Percentiles rank a stretch among this genome's conserved stretches.
phyloP scores from a whole-genome alignment of 2,329 filamentous ascomycete genomes.

The Xylariaceae sp. region DNA sequence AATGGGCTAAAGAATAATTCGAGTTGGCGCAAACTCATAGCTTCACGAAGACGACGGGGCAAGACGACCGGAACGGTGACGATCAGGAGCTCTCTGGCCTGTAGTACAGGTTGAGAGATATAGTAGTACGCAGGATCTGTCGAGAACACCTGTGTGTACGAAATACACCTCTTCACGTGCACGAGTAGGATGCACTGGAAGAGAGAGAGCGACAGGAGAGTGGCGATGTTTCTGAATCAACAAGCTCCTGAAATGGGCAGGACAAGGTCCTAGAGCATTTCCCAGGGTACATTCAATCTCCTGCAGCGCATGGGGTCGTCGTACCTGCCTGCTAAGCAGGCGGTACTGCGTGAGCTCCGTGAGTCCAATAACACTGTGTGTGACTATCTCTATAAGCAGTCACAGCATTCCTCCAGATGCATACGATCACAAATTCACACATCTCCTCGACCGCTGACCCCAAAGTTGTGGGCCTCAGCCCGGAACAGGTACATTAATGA shows the following conservation, averaged over 20 bases:
- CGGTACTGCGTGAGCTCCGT: background rate
- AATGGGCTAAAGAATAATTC: slow-evolving; percentile 19
- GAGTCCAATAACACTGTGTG: too few relatives aligned
- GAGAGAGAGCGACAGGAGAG: too few relatives aligned
- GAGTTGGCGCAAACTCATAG: slow-evolving; percentile 13
- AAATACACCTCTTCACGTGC: too few relatives aligned
- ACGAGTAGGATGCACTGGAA: too few relatives aligned
- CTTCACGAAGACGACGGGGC: slow-evolving; percentile 1
- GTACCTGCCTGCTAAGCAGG: too few relatives aligned
- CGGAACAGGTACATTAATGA: background rate
- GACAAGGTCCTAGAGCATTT: too few relatives aligned
- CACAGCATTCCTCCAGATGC: background rate
- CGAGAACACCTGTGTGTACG: background rate
- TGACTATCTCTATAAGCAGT: background rate
- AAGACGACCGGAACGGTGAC: background rate
- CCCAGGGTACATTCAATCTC: too few relatives aligned
- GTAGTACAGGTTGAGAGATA: background rate
- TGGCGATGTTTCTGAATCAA: too few relatives aligned
- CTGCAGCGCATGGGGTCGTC: too few relatives aligned
- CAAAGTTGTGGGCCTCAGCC: background rate
- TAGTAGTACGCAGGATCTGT: background rate
- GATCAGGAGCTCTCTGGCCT: background rate
- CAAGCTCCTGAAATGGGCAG: too few relatives aligned
- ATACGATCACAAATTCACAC: background rate
- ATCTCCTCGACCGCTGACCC: background rate